Evolutionary conservation across 306 rosid species (phyloP).

Genomic region (Vachellia pachyceras): DNA sequence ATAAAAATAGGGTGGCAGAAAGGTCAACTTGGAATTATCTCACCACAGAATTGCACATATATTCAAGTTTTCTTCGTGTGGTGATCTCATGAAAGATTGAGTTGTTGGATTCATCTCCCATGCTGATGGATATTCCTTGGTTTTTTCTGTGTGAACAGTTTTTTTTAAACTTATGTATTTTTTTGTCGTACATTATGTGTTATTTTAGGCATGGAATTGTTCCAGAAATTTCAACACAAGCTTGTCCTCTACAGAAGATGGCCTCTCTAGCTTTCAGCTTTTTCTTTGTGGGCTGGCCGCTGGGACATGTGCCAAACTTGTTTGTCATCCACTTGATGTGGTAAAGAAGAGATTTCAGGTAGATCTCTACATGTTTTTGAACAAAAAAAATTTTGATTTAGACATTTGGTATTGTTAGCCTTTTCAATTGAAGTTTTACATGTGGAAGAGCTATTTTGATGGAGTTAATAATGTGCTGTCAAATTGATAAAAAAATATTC

Average conservation of each 20-base stretch:
- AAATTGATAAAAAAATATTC: not conserved
- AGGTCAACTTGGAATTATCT: constrained; percentile 2
- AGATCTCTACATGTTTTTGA: constrained; percentile 18
- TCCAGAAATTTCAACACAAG: constrained; percentile 40
- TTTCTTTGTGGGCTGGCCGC: constrained; percentile 88
- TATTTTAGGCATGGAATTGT: constrained; percentile 72
- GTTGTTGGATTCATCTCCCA: not conserved
- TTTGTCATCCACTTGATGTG: constrained; percentile 97
- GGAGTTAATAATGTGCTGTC: not conserved
- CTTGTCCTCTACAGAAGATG: constrained; percentile 38
- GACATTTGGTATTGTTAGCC: not conserved
- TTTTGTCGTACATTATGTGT: constrained; percentile 17
- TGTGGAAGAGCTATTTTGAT: not conserved
- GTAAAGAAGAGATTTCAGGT: constrained; percentile 99
- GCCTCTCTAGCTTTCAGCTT: constrained; percentile 80
- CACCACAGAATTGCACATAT: not conserved
- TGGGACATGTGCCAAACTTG: constrained; percentile 94
- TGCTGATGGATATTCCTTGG: not conserved
- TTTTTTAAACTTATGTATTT: not conserved
- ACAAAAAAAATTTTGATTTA: not conserved
- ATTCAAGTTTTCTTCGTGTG: not conserved
- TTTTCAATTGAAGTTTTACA: not conserved
- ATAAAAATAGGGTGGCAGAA: constrained; percentile 5
- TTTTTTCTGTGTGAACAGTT: not conserved
- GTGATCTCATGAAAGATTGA: not conserved